Evolutionary conservation across 78 protist species (phyloP).

Genomic region (Emiliania huxleyi): DNA sequence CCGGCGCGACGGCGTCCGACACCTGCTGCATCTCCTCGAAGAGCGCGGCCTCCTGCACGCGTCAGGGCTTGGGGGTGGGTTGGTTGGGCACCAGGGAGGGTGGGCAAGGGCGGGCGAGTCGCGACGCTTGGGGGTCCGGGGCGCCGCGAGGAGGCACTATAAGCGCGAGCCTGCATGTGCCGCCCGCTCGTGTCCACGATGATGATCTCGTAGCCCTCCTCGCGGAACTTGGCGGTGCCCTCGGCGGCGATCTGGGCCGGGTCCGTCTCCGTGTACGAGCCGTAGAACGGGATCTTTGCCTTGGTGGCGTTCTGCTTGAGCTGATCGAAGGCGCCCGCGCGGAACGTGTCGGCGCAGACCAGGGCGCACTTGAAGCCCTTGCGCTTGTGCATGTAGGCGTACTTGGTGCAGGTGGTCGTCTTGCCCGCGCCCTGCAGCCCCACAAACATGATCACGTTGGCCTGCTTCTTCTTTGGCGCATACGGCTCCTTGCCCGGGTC

Average conservation of each 20-base stretch:
- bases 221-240: conserved; percentile 87
- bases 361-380: conserved; percentile 88
- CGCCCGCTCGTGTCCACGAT: conserved; percentile 98
- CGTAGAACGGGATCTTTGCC: conserved; percentile 92
- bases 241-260: conserved; percentile 78
- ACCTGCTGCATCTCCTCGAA: conserved; percentile 96
- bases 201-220: conserved; percentile 86
- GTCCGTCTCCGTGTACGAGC: conserved; percentile 84
- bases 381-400: conserved; percentile 85
- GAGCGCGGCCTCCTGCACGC: conserved; percentile 87
- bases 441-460: conserved; percentile 97
- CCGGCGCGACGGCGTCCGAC: conserved; percentile 37
- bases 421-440: conserved; percentile 97
- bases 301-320: conserved; percentile 96
- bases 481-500: conserved; percentile 88
- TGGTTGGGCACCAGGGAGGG: too few relatives aligned
- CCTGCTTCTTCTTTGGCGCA: conserved; percentile 71
- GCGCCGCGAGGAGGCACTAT: too few relatives aligned
- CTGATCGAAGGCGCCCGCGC: conserved; percentile 99
- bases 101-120: too few relatives aligned
- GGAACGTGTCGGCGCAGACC: conserved; percentile 99
- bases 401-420: conserved; percentile 86
- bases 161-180: conserved; percentile 96
- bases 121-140: too few relatives aligned
- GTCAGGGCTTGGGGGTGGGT: too few relatives aligned